Evolutionary conservation across 192 early-diverging fungal species (phyloP), one percentile per base, ranked within the genome.

Genomic region (Nowakowskiella sp.): DNA sequence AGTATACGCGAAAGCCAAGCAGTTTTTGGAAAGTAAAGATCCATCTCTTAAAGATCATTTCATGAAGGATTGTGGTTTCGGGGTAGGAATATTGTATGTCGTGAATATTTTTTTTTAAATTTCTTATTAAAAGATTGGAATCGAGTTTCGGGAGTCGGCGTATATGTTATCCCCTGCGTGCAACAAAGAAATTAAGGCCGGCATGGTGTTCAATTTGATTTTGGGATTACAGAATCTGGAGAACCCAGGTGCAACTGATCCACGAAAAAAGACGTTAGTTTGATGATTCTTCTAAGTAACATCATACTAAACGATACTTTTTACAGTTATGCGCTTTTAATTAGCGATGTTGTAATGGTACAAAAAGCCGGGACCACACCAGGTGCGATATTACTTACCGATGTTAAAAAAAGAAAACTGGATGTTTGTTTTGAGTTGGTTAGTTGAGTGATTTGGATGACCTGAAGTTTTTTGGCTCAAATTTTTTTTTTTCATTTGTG

Each of bases 1-100:
- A 28, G 74, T 99, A 7, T 92, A 96, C 58, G 65, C 44, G 42
- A 70, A 78, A 32, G 84, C 89, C 0, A 47, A 82, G 1, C 64
- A 73, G 32, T 84, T 73, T 58, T 85, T 99, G 34, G 64, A 77
- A 29, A 67, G 73, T 48, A 86, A 87, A 42, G 80, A 88, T 30
- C 87, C 94, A 8, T 93, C 95, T 16, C 78, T 99, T 24, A 81
- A 80, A 59, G 70, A 71, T n/a, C 65, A 89, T 55, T 91, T 99
- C 69, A 74, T 86, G 22, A 91, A 91, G 58, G 87, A 77, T 66
- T 76, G 85, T 51, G 96, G 96, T 27, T 91, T 82, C 63, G 83
- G 82, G 9, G 81, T 86, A 72, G 55, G 69, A 61, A 10, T 43
- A n/a, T 31, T 31, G 48, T 32, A 23, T 31, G 22, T 3, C 30